Base-by-base conservation (phyloP, 805 yeast species). In the Candida multigemmis region DNA sequence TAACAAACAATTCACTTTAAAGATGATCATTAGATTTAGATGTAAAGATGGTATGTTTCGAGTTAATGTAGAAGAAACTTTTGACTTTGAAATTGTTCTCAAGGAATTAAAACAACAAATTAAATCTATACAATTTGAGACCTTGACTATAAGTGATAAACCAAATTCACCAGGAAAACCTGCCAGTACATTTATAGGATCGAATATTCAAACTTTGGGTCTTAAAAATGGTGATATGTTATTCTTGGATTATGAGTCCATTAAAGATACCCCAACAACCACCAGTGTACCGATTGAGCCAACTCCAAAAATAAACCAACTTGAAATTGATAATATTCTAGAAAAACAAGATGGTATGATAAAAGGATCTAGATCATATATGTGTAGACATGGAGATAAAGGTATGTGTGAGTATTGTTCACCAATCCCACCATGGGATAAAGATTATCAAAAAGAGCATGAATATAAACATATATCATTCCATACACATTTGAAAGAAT, bases 401-500 rank as follows among this genome's bases (percentile, higher is more conserved):
- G 99, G 97, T 2, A 91, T 91, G 97, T 91, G 98, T 53, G 98
- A 91, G 46, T 85, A 86, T 48, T 91, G 97, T 50, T 75, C 93
- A 18, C 96, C 97, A 0, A 57, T 91, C 27, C 96, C 95, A 19
- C 97, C 98, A 3, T 91, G 89, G 84, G 96, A 91, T 50, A 68
- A 67, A 36, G 71, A 66, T 13, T 89, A 86, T 48, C 77, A 77
- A 37, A 71, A 71, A 25, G 78, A 75, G 35, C 64, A 86, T 35
- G 75, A 71, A 20, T 84, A 89, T 48, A 91, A 91, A 51, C 97
- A 89, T 52, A 61, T 74, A 26, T 84, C 96, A 3, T 85, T 78
- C 50, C 94, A 86, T 48, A 78, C 96, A 0, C 65, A 86, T 48
- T 52, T 87, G 30, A 77, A 77, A 37, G 79, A 82, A 42, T 45